phyloP scores from a whole-genome alignment of 768 basidiomycete genomes.

The Tylopilus sp. region DNA sequence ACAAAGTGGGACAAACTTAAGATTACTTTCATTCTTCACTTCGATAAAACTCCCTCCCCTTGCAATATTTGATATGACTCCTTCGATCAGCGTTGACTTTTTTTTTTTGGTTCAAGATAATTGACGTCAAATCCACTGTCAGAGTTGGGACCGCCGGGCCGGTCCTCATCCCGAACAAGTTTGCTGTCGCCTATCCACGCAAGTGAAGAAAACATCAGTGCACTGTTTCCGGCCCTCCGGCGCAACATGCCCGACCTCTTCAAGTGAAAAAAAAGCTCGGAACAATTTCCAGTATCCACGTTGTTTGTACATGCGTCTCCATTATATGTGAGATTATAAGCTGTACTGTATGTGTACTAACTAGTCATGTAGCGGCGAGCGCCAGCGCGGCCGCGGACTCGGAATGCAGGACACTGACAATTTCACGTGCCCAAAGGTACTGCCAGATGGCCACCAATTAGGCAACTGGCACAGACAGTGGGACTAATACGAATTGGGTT shows the following conservation, averaged over 20 bases:
- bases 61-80: too few relatives aligned
- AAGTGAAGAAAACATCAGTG: background rate
- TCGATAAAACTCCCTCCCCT: too few relatives aligned
- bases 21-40: too few relatives aligned
- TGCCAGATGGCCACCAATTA: slow-evolving; percentile 8
- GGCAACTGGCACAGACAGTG: slow-evolving; percentile 38
- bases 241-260: too few relatives aligned
- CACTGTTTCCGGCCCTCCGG: too few relatives aligned
- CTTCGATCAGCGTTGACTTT: too few relatives aligned
- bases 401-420: slow-evolving; percentile 1
- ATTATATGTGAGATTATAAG: slow-evolving; percentile 26
- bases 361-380: slow-evolving; percentile 7
- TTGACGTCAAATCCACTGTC: too few relatives aligned
- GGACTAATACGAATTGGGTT: slow-evolving; percentile 73
- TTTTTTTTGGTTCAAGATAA: too few relatives aligned
- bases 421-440: slow-evolving; percentile 21
- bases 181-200: too few relatives aligned
- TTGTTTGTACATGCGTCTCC: slow-evolving; percentile 2
- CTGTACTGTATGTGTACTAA: slow-evolving; percentile 17
- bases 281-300: background rate
- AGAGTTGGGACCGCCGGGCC: too few relatives aligned
- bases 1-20: slow-evolving; percentile 2
- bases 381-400: slow-evolving; percentile 25
- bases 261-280: background rate
- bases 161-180: too few relatives aligned